A percentile compares a stretch with the other conserved stretches of the same genome.
Evolutionary conservation across 768 basidiomycete genomes (phyloP).

Genomic region (Holtermannia corniformis): DNA sequence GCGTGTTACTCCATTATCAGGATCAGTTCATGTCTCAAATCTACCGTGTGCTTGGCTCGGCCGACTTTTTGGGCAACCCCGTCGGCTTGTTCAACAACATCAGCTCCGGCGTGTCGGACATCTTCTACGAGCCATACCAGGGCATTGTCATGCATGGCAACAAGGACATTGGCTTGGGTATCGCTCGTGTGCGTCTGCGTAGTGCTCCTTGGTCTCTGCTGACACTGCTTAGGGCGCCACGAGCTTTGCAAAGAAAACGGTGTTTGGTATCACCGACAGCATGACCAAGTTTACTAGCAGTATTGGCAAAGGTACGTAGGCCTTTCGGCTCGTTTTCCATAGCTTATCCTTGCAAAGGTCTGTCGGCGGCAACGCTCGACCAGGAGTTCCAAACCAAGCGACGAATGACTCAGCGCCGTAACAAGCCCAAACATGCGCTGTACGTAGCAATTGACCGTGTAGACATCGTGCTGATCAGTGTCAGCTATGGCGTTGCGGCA

Average conservation of each 20-base stretch:
- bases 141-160: conserved; percentile 95
- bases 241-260: conserved; percentile 97
- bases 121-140: conserved; percentile 97
- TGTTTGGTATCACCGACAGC: conserved; percentile 91
- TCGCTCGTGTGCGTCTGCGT: conserved; percentile 64
- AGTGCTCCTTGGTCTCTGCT: not conserved
- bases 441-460: conserved; percentile 42
- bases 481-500: conserved; percentile 86
- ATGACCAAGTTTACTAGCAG: conserved; percentile 97
- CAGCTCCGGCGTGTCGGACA: conserved; percentile 92
- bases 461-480: not conserved
- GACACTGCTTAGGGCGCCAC: conserved; percentile 67
- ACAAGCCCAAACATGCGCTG: conserved; percentile 93
- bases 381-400: conserved; percentile 86
- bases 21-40: conserved; percentile 88
- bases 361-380: conserved; percentile 95
- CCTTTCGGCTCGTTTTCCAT: not conserved
- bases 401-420: conserved; percentile 77
- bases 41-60: conserved; percentile 94
- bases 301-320: conserved; percentile 77
- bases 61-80: conserved; percentile 69
- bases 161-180: conserved; percentile 83
- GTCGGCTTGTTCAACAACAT: conserved; percentile 97
- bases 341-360: conserved; percentile 47
- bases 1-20: conserved; percentile 83